These are phyloP conservation scores for Podospora sp. DNA, from an alignment of 495 filamentous ascomycete species.

Conservation along the genomic window DNA sequence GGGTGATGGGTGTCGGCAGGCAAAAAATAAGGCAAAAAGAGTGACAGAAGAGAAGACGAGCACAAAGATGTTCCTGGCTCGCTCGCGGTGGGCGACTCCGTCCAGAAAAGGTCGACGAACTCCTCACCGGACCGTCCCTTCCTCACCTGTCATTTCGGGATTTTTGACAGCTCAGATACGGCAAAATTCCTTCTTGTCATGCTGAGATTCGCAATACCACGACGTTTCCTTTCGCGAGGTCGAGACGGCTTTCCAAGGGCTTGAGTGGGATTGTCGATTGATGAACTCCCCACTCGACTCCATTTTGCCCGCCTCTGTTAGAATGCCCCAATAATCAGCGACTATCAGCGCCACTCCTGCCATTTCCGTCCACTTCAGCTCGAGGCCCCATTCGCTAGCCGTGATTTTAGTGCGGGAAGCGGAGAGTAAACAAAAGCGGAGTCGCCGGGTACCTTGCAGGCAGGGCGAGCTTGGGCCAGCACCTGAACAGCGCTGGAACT, in stretches of 20 bases:
- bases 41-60: not conserved
- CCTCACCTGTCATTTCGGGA: constrained; percentile 12
- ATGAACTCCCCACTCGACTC: constrained; percentile 18
- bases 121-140: not conserved
- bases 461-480: constrained; percentile 12
- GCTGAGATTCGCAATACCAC: constrained; percentile 20
- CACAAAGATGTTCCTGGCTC: constrained; percentile 4
- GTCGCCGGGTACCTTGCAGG: constrained; percentile 14
- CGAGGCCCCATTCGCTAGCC: not conserved
- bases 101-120: not conserved
- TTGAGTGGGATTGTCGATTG: constrained; percentile 17
- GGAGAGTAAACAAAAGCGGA: constrained; percentile 2
- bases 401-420: not conserved
- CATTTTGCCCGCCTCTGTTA: constrained; percentile 19
- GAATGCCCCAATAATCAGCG: constrained; percentile 9
- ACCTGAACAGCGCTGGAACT: not conserved
- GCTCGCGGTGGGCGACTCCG: not conserved
- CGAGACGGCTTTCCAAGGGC: not conserved
- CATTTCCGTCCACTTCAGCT: constrained; percentile 5
- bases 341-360: constrained; percentile 19
- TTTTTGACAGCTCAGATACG: constrained; percentile 5
- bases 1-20: constrained; percentile 15
- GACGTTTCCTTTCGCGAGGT: constrained; percentile 9
- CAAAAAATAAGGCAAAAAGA: constrained; percentile 3
- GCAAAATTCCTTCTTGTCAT: constrained; percentile 10